Conservation (phyloP, 2,329 filamentous ascomycete genomes). For the Aspergillus pseudoviridinutans region DNA sequence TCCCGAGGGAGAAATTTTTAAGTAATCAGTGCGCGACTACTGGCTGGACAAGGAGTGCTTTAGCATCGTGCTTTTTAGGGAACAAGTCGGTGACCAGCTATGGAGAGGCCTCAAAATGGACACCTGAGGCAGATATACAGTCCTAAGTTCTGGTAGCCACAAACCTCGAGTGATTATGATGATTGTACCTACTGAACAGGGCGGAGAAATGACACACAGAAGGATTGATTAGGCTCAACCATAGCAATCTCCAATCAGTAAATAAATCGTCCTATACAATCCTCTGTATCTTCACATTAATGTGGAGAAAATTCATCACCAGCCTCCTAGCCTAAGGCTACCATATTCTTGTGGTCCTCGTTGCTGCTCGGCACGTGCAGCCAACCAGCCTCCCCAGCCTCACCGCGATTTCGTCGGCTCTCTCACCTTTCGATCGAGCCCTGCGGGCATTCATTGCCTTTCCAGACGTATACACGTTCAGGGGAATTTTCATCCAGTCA, state of each 20-base stretch:
- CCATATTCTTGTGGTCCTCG: neutral
- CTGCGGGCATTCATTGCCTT: neutral
- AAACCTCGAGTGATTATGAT: too few species aligned
- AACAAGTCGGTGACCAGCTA: too few species aligned
- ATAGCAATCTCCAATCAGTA: too few species aligned
- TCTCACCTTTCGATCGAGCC: neutral
- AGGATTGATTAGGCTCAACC: too few species aligned
- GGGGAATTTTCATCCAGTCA: neutral
- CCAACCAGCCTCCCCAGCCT: neutral
- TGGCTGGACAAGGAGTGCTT: too few species aligned
- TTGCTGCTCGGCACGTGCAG: neutral
- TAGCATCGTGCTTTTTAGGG: too few species aligned
- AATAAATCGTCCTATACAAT: too few species aligned
- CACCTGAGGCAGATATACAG: neutral
- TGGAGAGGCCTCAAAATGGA: neutral
- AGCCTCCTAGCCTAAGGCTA: neutral
- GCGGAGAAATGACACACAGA: too few species aligned
- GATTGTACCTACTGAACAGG: too few species aligned
- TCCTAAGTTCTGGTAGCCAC: too few species aligned
- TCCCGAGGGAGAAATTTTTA: too few species aligned
- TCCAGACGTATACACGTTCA: neutral
- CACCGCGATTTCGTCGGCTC: neutral
- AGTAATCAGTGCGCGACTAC: too few species aligned
- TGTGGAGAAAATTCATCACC: neutral
- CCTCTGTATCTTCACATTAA: neutral